A percentile compares a stretch with the other conserved stretches of the same genome.
Conservation (phyloP, 2,329 filamentous ascomycete genomes). For the Neodidymelliopsis sp. region DNA sequence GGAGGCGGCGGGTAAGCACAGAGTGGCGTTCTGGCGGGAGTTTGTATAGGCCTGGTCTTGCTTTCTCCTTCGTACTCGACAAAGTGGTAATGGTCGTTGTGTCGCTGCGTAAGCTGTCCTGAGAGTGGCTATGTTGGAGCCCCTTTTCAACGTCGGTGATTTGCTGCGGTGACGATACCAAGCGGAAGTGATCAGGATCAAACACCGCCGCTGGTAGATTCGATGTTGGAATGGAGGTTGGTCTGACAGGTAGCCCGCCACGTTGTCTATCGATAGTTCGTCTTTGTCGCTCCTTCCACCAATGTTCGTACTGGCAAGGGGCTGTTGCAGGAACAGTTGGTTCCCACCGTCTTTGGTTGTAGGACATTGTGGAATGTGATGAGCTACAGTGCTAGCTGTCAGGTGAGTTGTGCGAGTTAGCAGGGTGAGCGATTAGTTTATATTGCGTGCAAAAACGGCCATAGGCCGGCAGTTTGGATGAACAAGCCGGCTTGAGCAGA, state of each 20-base stretch:
- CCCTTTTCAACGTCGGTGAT: conserved; percentile 28
- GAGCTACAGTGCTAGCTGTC: conserved; percentile 7
- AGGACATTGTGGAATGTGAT: conserved; percentile 26
- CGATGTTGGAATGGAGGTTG: conserved; percentile 3
- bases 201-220: conserved; percentile 19
- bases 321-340: conserved; percentile 3
- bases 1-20: conserved; percentile 25
- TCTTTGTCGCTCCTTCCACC: conserved; percentile 18
- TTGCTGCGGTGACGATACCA: conserved; percentile 8
- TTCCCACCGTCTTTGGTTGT: conserved; percentile 18
- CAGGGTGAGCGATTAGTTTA: conserved; percentile 25
- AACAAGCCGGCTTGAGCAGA: conserved; percentile 16
- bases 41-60: neutral
- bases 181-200: conserved; percentile 14
- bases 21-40: neutral
- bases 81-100: neutral
- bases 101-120: neutral
- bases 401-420: conserved; percentile 21
- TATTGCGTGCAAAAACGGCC: conserved; percentile 14
- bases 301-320: conserved; percentile 20
- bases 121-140: neutral
- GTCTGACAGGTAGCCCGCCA: conserved; percentile 2
- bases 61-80: neutral
- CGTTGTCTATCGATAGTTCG: conserved; percentile 6
- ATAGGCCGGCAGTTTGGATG: conserved; percentile 11